Evolutionary conservation across 352 stramenopile species (phyloP).

Genomic region (Phytopythium ostracodes): DNA sequence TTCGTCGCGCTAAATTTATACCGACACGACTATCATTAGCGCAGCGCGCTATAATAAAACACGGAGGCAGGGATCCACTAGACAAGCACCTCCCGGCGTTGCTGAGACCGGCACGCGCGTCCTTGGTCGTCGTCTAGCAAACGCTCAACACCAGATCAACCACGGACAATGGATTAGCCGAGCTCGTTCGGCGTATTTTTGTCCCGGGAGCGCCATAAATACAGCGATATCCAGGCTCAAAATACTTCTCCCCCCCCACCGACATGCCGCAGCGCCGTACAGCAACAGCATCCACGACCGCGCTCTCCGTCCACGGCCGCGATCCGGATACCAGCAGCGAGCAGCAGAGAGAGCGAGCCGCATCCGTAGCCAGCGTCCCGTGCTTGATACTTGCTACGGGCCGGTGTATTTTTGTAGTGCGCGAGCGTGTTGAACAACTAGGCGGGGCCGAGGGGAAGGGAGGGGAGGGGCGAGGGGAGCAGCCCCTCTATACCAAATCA

Average conservation of each 20-base stretch:
- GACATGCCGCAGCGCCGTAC: background rate
- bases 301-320: background rate
- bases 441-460: slow-evolving; percentile 5
- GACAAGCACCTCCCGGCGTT: background rate
- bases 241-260: background rate
- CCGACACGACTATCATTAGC: background rate
- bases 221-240: background rate
- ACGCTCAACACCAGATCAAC: background rate
- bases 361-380: slow-evolving; percentile 3
- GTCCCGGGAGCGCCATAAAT: background rate
- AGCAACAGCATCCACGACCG: too few species aligned
- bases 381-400: background rate
- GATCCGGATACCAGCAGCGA: background rate
- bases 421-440: background rate
- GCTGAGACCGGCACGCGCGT: background rate
- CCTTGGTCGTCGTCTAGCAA: background rate
- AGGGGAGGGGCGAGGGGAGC: background rate
- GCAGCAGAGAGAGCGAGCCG: background rate
- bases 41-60: background rate
- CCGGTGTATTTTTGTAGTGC: slow-evolving; percentile 8
- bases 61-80: background rate
- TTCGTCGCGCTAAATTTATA: background rate
- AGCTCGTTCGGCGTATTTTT: background rate
- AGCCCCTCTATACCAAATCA: slow-evolving; percentile 2
- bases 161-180: background rate